Conservation (phyloP, 2,329 filamentous ascomycete species). For the Aureobasidium melanogenum region DNA sequence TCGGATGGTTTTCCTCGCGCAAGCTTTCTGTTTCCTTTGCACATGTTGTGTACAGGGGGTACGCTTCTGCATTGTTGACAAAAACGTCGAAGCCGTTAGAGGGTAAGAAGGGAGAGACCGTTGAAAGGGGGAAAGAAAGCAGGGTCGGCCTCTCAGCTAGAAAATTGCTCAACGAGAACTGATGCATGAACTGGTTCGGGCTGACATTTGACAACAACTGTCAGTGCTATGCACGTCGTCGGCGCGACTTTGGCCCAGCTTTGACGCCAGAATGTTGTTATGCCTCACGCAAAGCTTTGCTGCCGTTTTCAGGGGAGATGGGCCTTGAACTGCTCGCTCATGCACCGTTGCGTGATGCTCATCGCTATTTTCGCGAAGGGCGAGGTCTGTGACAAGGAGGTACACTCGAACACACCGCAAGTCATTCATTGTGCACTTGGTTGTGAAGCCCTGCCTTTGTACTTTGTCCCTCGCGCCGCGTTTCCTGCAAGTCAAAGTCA, state of each 20-base stretch:
- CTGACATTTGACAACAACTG: background rate
- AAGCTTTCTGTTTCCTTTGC: background rate
- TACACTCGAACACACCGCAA: constrained; percentile 1
- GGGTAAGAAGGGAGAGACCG: constrained; percentile 2
- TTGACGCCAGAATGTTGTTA: background rate
- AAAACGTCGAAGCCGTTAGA: constrained; percentile 5
- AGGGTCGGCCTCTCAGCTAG: background rate
- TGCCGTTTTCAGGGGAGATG: constrained; percentile 6
- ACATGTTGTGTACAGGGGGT: constrained; percentile 7
- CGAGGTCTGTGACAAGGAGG: background rate
- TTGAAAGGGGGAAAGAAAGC: background rate
- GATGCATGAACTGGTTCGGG: constrained; percentile 2
- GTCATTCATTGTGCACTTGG: background rate
- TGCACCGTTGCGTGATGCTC: constrained; percentile 1
- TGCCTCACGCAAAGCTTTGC: background rate
- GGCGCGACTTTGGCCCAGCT: background rate
- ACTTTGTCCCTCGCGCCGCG: background rate
- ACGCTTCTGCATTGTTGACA: constrained; percentile 4
- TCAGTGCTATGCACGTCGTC: background rate
- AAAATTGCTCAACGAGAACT: background rate
- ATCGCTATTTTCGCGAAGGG: background rate
- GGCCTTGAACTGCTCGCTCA: background rate
- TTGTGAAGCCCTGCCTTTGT: background rate
- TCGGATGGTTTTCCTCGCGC: background rate
- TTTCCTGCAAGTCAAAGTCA: background rate